Percentiles rank a stretch among this genome's conserved stretches.
These are phyloP conservation scores for Nemania sp. DNA, from an alignment of 2,329 filamentous ascomycete species.

Conservation along the genomic window DNA sequence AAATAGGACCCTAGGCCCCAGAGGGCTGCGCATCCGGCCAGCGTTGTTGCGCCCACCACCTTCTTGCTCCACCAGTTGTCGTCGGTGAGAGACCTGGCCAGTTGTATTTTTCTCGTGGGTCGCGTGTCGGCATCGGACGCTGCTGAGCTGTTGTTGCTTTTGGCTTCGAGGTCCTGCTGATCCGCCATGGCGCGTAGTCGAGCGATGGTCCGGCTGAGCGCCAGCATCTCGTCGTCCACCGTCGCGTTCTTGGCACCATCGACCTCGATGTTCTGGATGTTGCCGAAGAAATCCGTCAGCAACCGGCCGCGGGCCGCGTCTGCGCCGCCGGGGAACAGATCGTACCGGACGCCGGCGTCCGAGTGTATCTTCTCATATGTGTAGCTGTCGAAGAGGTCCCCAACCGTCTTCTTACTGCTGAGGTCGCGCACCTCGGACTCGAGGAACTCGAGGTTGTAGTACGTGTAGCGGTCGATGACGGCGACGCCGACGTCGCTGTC, in stretches of 20 bases:
- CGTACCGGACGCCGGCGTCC: slow-evolving; percentile 88
- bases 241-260: slow-evolving; percentile 64
- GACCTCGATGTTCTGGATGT: slow-evolving; percentile 95
- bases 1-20: slow-evolving; percentile 63
- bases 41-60: slow-evolving; percentile 61
- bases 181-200: slow-evolving; percentile 55
- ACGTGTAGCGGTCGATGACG: slow-evolving; percentile 97
- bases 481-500: slow-evolving; percentile 98
- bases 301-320: slow-evolving; percentile 75
- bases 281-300: slow-evolving; percentile 97
- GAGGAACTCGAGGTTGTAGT: slow-evolving; percentile 96
- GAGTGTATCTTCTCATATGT: slow-evolving; percentile 94
- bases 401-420: slow-evolving; percentile 84
- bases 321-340: slow-evolving; percentile 88
- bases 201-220: slow-evolving; percentile 71
- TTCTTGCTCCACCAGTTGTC: slow-evolving; percentile 72
- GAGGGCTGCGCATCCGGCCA: slow-evolving; percentile 64
- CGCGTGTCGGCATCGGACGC: slow-evolving; percentile 27
- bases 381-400: slow-evolving; percentile 95
- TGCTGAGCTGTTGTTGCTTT: slow-evolving; percentile 35
- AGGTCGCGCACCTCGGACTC: slow-evolving; percentile 87
- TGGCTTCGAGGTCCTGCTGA: slow-evolving; percentile 46
- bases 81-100: slow-evolving; percentile 66
- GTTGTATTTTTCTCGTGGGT: slow-evolving; percentile 47
- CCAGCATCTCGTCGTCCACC: slow-evolving; percentile 74